Conservation (phyloP, 352 stramenopile species). For the Pythium aphanidermatum region DNA sequence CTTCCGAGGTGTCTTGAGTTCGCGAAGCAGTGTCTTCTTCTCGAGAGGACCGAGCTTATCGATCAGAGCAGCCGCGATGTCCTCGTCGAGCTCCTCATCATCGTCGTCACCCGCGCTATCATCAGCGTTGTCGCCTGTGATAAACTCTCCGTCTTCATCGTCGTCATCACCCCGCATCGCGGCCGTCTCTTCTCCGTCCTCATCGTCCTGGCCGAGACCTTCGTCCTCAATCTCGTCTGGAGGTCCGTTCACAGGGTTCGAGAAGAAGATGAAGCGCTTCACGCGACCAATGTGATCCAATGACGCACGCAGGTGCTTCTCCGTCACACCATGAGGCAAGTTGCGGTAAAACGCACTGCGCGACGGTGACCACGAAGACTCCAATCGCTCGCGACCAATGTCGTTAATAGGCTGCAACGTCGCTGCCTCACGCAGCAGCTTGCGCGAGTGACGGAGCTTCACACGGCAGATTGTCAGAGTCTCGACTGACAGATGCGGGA, state of each 20-base stretch:
- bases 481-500: conserved; percentile 74
- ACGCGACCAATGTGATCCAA: conserved; percentile 61
- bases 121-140: no score
- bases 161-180: conserved; percentile 28
- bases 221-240: conserved; percentile 35
- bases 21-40: conserved; percentile 16
- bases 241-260: conserved; percentile 44
- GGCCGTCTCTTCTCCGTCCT: conserved; percentile 9
- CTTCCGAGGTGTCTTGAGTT: conserved; percentile 36
- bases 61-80: conserved; percentile 2
- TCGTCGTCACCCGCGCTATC: no score
- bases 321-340: conserved; percentile 54
- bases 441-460: conserved; percentile 64
- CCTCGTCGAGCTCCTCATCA: conserved; percentile 5
- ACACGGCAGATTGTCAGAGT: conserved; percentile 83
- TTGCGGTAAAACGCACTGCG: conserved; percentile 79
- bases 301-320: conserved; percentile 57
- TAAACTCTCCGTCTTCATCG: conserved; percentile 19
- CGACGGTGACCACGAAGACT: conserved; percentile 37
- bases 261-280: conserved; percentile 69
- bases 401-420: conserved; percentile 40
- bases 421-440: conserved; percentile 50
- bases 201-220: conserved; percentile 15
- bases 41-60: conserved; percentile 13
- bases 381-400: conserved; percentile 28